Evolutionary conservation across 2,329 filamentous ascomycete genomes (phyloP), one percentile per base, ranked within the genome.

Genomic region (Aspergillaceae sp.): DNA sequence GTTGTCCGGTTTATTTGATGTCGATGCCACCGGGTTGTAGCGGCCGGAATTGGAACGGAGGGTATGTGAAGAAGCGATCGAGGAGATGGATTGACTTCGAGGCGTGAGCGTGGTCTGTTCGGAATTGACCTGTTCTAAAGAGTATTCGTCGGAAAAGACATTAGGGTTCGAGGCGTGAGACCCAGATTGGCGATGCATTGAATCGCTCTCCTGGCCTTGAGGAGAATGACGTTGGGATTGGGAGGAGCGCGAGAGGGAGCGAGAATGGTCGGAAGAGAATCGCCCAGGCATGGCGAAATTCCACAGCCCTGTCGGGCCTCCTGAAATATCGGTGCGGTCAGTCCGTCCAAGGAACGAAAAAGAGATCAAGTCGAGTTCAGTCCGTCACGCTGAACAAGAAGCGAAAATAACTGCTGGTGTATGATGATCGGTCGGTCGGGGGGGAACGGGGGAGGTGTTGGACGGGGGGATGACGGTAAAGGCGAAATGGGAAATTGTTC

Each of bases 121-220:
- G 45, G 59, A 47, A 47, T 71, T 61, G 42, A 70, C 57, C 8
- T 65, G 60, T 50, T 73, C 68, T 52, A 74, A 54, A 6, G 70
- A 71, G 54, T 69, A 72, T 37, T 73, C 70, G 53, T 74, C 72
- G 49, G 71, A 71, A 56, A 74, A 74, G 34, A 74, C 64, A 56
- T 74, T 68, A 41, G 66, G 63, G 50, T 70, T 67, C 37, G 63
- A 61, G 32, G 56, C 60, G 60, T 53, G 51, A 46, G 62, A 58
- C 37, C 45, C 49, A 10, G 62, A 63, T 10, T 55, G 55, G 42
- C 55, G 57, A 57, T 55, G 52, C 50, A 60, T 60, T 50, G 59
- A 52, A 35, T 64, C 62, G 42, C 49, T 47, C 38, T 56, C 48
- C 36, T 56, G 53, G 11, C 55, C 46, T 38, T 56, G 55, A 5